phyloP scores from a whole-genome alignment of 2,329 filamentous ascomycete species.

The Cercospora brassicicola region DNA sequence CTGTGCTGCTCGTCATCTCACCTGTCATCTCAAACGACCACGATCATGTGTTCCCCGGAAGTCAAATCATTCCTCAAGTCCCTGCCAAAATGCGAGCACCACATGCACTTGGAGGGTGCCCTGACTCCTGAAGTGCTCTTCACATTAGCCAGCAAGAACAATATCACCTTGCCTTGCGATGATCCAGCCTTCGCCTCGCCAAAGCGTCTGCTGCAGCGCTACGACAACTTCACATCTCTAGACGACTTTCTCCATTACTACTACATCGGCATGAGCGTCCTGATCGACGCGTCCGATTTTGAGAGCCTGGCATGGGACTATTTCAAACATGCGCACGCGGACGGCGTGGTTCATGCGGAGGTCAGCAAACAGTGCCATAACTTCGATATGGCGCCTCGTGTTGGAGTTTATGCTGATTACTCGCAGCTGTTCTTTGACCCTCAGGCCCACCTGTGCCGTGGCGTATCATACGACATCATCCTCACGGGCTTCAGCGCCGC shows the following conservation, averaged over 20 bases:
- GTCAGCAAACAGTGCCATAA: not conserved
- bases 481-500: conserved; percentile 64
- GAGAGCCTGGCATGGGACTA: conserved; percentile 71
- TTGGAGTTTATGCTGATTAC: not conserved
- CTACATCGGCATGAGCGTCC: conserved; percentile 71
- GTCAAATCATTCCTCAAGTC: conserved; percentile 62
- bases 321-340: conserved; percentile 62
- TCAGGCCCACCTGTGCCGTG: conserved; percentile 68
- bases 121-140: conserved; percentile 71
- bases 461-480: conserved; percentile 63
- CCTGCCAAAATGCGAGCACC: conserved; percentile 75
- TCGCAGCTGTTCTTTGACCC: conserved; percentile 81
- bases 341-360: conserved; percentile 52
- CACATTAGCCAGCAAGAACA: conserved; percentile 65
- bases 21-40: not conserved
- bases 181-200: conserved; percentile 65
- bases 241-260: conserved; percentile 79
- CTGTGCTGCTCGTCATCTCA: not conserved
- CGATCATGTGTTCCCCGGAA: conserved; percentile 50
- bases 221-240: conserved; percentile 66
- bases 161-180: conserved; percentile 56
- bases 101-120: conserved; percentile 76
- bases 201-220: conserved; percentile 61
- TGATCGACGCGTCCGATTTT: conserved; percentile 67
- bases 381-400: not conserved